phyloP scores from a whole-genome alignment of 2,329 filamentous ascomycete genomes.

The Camptophora hylomeconis region DNA sequence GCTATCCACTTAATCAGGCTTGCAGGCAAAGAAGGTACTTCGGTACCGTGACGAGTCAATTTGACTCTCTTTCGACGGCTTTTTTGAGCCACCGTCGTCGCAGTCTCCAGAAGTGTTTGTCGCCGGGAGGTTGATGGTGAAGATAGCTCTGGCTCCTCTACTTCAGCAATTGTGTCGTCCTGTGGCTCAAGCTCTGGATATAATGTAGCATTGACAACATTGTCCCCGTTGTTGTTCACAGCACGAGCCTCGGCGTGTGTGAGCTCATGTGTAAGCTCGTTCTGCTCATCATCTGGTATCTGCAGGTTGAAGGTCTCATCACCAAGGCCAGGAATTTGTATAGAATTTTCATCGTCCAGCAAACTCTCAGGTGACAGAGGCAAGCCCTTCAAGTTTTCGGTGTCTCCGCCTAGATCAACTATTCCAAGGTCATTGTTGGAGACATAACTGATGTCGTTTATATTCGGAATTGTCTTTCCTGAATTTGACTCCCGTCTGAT shows the following conservation, averaged over 20 bases:
- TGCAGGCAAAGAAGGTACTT: slow-evolving; percentile 61
- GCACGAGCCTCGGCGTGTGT: too few species aligned
- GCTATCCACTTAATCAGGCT: slow-evolving; percentile 55
- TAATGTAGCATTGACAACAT: background rate
- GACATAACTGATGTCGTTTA: slow-evolving; percentile 30
- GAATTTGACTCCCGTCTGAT: slow-evolving; percentile 15
- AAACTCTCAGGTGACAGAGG: slow-evolving; percentile 19
- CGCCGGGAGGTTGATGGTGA: background rate
- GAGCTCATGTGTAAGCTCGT: too few species aligned
- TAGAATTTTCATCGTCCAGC: slow-evolving; percentile 19
- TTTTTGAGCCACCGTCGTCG: slow-evolving; percentile 23
- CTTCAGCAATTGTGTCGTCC: slow-evolving; percentile 19
- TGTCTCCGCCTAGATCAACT: slow-evolving; percentile 21
- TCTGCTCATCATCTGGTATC: slow-evolving; percentile 3
- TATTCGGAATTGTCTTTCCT: slow-evolving; percentile 14
- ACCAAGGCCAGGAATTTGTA: slow-evolving; percentile 23
- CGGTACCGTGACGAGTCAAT: slow-evolving; percentile 57
- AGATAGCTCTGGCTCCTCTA: slow-evolving; percentile 10
- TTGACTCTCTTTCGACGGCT: slow-evolving; percentile 23
- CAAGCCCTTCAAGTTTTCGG: slow-evolving; percentile 9
- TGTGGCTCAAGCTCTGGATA: slow-evolving; percentile 17
- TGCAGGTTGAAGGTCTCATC: slow-evolving; percentile 16
- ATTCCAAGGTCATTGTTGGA: slow-evolving; percentile 25
- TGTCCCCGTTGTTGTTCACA: background rate
- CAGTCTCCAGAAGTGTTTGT: slow-evolving; percentile 19